Evolutionary conservation across 352 stramenopile species (phyloP), one percentile per base, ranked within the genome.

Genomic region (Phytopythium litorale): DNA sequence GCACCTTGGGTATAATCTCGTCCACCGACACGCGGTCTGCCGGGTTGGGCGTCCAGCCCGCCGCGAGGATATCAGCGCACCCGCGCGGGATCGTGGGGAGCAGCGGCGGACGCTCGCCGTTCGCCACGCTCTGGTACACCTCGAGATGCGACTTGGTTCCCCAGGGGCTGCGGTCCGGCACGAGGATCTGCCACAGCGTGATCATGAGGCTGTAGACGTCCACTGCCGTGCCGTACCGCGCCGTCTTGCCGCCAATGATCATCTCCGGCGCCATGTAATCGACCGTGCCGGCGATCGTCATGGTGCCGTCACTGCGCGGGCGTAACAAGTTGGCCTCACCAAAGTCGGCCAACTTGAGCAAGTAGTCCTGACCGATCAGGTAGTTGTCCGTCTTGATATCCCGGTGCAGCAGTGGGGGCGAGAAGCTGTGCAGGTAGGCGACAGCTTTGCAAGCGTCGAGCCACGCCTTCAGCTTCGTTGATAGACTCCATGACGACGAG

Each of bases 351-450:
- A 95, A 76, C 62, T 95, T 95, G 33, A 95, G 64, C 23, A 90
- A 57, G 45, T 84, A 89, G 38, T 95, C 81, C 54, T 92, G 80
- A 15, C 80, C 85, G 9, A 95, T 67, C 15, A 95, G 54, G 52
- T 91, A 95, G 60, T 94, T 95, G 71, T 92, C 87, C 4, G 84
- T 92, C 70, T 95, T 95, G 57, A 95, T 92, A 33, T 95, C 87
- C 8, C 87, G 81, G 58, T 95, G 87, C 4, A 95, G 57, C 0
- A 95, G 63, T 28, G 87, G 84, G 4, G 87, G 87, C 7, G 79
- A 81, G 53, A 95, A 95, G 66, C 81, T 92, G 70, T 95, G 87
- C 40, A 95, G 58, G 51, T 95, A 95, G 15, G 87, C 84, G 15
- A 95, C 83, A 7, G 87, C 79, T 6, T 82, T 79, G 55, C 84